Conservation (phyloP, 345 rosid genomes). For the Syzygium aqueum region DNA sequence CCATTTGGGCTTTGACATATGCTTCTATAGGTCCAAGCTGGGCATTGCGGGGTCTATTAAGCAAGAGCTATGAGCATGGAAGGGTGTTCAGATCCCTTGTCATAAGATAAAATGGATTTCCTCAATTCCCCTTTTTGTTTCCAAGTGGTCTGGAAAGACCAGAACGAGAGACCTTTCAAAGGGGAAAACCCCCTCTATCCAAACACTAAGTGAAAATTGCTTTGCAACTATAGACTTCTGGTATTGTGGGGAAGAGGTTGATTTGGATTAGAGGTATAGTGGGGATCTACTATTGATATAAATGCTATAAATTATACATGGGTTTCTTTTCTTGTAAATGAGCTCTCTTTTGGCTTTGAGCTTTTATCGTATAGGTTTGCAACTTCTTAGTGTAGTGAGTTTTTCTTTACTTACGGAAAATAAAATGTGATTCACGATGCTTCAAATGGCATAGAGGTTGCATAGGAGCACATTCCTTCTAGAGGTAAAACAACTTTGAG, state of each 20-base stretch:
- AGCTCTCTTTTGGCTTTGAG: neutral
- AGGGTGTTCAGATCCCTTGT: neutral
- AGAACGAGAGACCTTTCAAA: neutral
- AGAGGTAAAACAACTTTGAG: neutral
- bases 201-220: neutral
- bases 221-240: neutral
- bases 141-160: neutral
- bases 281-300: accelerated
- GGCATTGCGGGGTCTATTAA: neutral
- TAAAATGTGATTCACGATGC: neutral
- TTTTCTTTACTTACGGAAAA: neutral
- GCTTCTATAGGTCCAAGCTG: neutral
- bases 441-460: neutral
- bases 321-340: neutral
- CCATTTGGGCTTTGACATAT: neutral
- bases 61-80: neutral
- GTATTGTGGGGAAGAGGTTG: accelerated
- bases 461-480: neutral
- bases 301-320: neutral
- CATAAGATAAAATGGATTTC: neutral
- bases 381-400: neutral
- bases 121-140: neutral
- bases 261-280: neutral
- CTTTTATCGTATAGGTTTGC: neutral
- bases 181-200: neutral